These are phyloP conservation scores for Yarrowia sp. DNA, from an alignment of 805 yeast genomes.

Conservation along the genomic window DNA sequence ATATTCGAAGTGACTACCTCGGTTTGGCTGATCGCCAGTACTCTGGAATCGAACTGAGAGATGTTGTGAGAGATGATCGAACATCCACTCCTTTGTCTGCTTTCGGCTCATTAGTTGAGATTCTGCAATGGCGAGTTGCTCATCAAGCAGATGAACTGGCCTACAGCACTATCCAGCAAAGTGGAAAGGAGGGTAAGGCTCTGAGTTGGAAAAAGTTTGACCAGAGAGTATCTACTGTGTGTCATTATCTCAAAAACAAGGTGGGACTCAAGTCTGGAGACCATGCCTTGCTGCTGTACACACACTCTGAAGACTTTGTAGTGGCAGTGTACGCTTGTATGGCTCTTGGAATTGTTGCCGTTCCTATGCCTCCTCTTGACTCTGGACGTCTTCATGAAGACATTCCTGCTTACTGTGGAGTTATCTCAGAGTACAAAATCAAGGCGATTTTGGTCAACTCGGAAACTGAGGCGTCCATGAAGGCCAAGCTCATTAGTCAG, in stretches of 20 bases:
- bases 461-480: slow-evolving; percentile 68
- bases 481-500: slow-evolving; percentile 62
- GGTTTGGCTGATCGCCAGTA: slow-evolving; percentile 68
- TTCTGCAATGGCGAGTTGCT: slow-evolving; percentile 74
- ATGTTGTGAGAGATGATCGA: slow-evolving; percentile 71
- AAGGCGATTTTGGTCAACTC: slow-evolving; percentile 71
- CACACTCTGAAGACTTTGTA: slow-evolving; percentile 81
- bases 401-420: slow-evolving; percentile 58
- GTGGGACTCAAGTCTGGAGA: slow-evolving; percentile 65
- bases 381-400: slow-evolving; percentile 70
- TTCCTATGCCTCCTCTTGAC: slow-evolving; percentile 74
- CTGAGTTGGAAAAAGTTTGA: slow-evolving; percentile 83
- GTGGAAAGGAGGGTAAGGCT: slow-evolving; percentile 50
- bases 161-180: slow-evolving; percentile 46
- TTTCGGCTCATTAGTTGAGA: slow-evolving; percentile 66
- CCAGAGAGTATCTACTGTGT: slow-evolving; percentile 68
- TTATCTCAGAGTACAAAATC: slow-evolving; percentile 69
- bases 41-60: slow-evolving; percentile 78
- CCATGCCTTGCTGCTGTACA: slow-evolving; percentile 74
- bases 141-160: slow-evolving; percentile 80
- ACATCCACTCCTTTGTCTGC: slow-evolving; percentile 72
- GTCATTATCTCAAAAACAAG: slow-evolving; percentile 67
- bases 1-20: slow-evolving; percentile 59
- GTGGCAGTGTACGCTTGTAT: slow-evolving; percentile 85
- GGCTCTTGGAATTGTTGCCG: slow-evolving; percentile 71